phyloP scores from a whole-genome alignment of 2,329 filamentous ascomycete genomes.

The Aspergillus bombycis region DNA sequence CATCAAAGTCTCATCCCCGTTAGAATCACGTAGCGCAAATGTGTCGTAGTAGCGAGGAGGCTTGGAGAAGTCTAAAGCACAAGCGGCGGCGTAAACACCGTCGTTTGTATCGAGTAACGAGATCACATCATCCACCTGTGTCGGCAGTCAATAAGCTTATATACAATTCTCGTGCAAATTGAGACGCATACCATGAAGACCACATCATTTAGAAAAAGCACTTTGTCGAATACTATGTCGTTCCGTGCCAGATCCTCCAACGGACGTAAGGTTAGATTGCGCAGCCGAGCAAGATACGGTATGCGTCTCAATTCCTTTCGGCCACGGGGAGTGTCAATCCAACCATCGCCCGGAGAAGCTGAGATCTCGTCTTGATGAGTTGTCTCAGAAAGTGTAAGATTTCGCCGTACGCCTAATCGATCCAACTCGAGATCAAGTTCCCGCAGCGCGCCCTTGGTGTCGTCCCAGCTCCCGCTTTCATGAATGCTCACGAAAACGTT shows the following conservation, averaged over 20 bases:
- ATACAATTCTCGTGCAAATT: too few relatives aligned
- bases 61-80: too few relatives aligned
- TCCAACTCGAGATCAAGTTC: slow-evolving; percentile 60
- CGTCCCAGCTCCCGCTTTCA: slow-evolving; percentile 71
- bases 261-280: slow-evolving; percentile 66
- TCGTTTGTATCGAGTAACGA: too few relatives aligned
- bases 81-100: too few relatives aligned
- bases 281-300: slow-evolving; percentile 65
- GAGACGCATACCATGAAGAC: too few relatives aligned
- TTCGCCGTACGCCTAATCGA: slow-evolving; percentile 38
- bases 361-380: not conserved
- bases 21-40: slow-evolving; percentile 66
- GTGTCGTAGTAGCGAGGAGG: too few relatives aligned
- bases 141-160: too few relatives aligned
- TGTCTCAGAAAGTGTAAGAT: not conserved
- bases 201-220: too few relatives aligned
- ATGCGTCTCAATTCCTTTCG: slow-evolving; percentile 63
- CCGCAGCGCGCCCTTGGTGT: slow-evolving; percentile 66
- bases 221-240: too few relatives aligned
- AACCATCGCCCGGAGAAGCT: not conserved
- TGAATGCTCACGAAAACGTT: slow-evolving; percentile 71
- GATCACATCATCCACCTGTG: too few relatives aligned
- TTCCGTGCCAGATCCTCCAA: slow-evolving; percentile 51
- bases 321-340: not conserved
- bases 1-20: slow-evolving; percentile 57